Percentiles rank a stretch among this genome's conserved stretches.
These are phyloP conservation scores for Mycena galopus DNA, from an alignment of 768 basidiomycete genomes.

Conservation along the genomic window DNA sequence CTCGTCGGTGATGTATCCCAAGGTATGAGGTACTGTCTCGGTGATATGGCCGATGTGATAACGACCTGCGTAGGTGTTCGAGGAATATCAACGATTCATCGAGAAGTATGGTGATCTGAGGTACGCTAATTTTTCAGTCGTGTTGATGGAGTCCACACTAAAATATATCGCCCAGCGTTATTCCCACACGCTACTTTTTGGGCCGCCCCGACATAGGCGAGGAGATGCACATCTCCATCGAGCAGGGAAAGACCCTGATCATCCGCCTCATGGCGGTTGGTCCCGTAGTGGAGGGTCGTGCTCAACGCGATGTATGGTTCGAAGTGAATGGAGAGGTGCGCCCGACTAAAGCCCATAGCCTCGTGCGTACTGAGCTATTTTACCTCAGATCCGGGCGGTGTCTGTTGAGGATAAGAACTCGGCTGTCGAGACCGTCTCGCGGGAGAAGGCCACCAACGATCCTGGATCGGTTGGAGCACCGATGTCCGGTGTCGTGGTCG, in stretches of 20 bases:
- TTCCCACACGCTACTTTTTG: conserved; percentile 98
- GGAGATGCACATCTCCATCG: conserved; percentile 97
- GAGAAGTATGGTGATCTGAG: conserved; percentile 96
- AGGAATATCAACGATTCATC: conserved; percentile 95
- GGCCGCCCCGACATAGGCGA: conserved; percentile 92
- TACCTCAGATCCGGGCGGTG: conserved; percentile 87
- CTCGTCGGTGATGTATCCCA: conserved; percentile 98
- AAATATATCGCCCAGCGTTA: conserved; percentile 66
- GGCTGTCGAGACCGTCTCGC: conserved; percentile 92
- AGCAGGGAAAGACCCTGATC: conserved; percentile 96
- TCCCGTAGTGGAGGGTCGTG: conserved; percentile 90
- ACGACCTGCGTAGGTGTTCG: conserved; percentile 80
- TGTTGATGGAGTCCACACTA: conserved; percentile 2
- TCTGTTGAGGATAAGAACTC: conserved; percentile 97
- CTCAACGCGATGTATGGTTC: conserved; percentile 97
- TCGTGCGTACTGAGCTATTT: conserved; percentile 32
- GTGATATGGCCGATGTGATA: conserved; percentile 26
- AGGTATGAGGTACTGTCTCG: conserved; percentile 62
- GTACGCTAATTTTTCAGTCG: conserved; percentile 55
- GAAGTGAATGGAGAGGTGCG: conserved; percentile 95
- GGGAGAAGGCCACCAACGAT: conserved; percentile 94
- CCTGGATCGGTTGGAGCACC: conserved; percentile 98
- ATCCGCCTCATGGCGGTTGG: conserved; percentile 96
- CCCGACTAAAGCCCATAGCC: conserved; percentile 18
- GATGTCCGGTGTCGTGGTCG: conserved; percentile 98